Percentiles rank a stretch among this genome's conserved stretches.
phyloP scores from a whole-genome alignment of 169 alveolate genomes.

The Plasmodium vivax region DNA sequence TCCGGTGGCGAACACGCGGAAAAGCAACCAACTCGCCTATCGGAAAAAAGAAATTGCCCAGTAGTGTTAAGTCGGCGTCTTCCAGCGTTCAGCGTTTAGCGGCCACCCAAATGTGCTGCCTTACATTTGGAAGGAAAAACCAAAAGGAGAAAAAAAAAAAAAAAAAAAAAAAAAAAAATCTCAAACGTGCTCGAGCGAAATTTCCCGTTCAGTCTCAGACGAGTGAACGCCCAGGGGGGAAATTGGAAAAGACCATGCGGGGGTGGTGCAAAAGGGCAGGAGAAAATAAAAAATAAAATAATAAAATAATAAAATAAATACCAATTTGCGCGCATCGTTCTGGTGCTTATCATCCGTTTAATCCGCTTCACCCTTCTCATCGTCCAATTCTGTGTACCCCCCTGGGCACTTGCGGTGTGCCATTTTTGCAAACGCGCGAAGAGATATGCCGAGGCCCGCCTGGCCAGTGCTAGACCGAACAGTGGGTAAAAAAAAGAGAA shows the following conservation, averaged over 20 bases:
- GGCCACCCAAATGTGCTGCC: not conserved
- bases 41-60: not conserved
- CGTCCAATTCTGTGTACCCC: not conserved
- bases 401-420: not conserved
- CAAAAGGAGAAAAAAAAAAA: no score
- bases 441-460: not conserved
- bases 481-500: not conserved
- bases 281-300: not conserved
- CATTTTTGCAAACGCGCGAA: not conserved
- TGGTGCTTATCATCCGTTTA: not conserved
- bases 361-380: not conserved
- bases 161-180: no score
- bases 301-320: not conserved
- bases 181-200: not conserved
- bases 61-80: not conserved
- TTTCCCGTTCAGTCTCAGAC: not conserved
- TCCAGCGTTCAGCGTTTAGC: not conserved
- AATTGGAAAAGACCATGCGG: not conserved
- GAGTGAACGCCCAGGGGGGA: not conserved
- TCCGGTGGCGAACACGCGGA: not conserved
- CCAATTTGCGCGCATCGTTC: not conserved
- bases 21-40: not conserved
- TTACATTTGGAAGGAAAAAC: not conserved
- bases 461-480: not conserved
- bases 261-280: not conserved